Evolutionary conservation across 1,284 basidiomycete genomes (phyloP), one percentile per base, ranked within the genome.

Genomic region (Ustilago curta): DNA sequence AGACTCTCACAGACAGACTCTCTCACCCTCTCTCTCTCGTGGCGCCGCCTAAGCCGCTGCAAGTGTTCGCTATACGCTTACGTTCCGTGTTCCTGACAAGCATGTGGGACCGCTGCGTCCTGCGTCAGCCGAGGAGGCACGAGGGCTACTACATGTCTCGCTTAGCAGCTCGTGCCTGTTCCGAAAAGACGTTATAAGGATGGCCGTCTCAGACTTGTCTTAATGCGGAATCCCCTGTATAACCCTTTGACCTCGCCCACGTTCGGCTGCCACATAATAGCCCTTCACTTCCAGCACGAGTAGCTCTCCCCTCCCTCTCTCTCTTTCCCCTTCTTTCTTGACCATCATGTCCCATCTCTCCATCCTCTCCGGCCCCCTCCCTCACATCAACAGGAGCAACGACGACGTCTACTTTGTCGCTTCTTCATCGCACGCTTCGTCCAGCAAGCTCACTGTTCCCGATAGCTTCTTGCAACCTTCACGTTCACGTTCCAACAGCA

Each of bases 291-390:
- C 35, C 8, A 5, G n/a, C 14, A 32, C 11, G 37, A 45, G 12
- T n/a, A 29, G 49, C 14, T 23, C n/a, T n/a, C n/a, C n/a, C n/a
- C n/a, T n/a, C n/a, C n/a, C n/a, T n/a, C n/a, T n/a, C n/a, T n/a
- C n/a, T 39, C 23, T 27, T 35, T 21, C 25, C 44, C 43, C 43
- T 52, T 49, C 35, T 49, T 45, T 60, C 48, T 44, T 32, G 51
- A 54, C 49, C 57, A 64, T 57, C 61, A 70, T 70, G 67, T 60
- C 67, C 60, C 67, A 70, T 43, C 27, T 60, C n/a, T 70, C 61
- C 29, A 39, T 64, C 53, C 48, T 53, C 35, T 60, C 67, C 18
- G 43, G 43, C 21, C 60, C 60, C 16, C n/a, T 64, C 3, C 61
- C 67, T 44, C 52, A 19, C 49, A 48, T 40, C 53, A 56, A 32